Conservation (phyloP, 805 yeast genomes). For the Wickerhamiella qilinensis region DNA sequence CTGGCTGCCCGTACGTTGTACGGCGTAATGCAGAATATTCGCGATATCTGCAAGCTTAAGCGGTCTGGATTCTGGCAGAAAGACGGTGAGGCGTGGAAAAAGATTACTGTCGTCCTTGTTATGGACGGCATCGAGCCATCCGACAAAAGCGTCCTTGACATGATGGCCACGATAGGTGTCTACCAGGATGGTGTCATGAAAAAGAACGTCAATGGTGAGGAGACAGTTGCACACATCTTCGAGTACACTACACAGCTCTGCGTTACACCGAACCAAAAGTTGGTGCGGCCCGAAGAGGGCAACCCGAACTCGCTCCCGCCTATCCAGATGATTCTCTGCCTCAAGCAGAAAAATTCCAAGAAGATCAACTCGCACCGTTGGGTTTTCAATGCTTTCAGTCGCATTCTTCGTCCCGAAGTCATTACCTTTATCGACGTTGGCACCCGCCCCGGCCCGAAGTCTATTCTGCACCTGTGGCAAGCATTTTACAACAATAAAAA, state of each 20-base stretch:
- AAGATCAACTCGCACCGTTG: constrained; percentile 54
- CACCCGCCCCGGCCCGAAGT: constrained; percentile 42
- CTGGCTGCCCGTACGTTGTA: constrained; percentile 44
- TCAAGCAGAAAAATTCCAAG: constrained; percentile 47
- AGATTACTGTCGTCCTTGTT: constrained; percentile 44
- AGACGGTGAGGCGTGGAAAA: constrained; percentile 45
- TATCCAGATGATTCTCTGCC: constrained; percentile 42
- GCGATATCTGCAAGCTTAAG: constrained; percentile 38
- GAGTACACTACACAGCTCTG: constrained; percentile 44
- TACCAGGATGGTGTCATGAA: constrained; percentile 54
- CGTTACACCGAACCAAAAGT: constrained; percentile 26
- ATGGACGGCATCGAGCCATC: constrained; percentile 53
- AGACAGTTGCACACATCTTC: constrained; percentile 48
- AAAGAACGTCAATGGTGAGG: constrained; percentile 39
- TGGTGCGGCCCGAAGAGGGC: constrained; percentile 40
- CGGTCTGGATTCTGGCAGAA: constrained; percentile 30
- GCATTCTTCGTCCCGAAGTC: constrained; percentile 39
- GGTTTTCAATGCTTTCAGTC: constrained; percentile 51
- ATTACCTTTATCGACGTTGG: constrained; percentile 48
- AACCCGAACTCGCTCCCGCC: constrained; percentile 35
- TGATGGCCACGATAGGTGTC: constrained; percentile 47
- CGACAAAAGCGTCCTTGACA: constrained; percentile 44
- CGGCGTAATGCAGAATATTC: constrained; percentile 48
- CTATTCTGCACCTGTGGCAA: constrained; percentile 45
- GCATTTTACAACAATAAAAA: constrained; percentile 41